Evolutionary conservation across 1,139 yeast genomes (phyloP), one percentile per base, ranked within the genome.

Genomic region (Geotrichum australiense): DNA sequence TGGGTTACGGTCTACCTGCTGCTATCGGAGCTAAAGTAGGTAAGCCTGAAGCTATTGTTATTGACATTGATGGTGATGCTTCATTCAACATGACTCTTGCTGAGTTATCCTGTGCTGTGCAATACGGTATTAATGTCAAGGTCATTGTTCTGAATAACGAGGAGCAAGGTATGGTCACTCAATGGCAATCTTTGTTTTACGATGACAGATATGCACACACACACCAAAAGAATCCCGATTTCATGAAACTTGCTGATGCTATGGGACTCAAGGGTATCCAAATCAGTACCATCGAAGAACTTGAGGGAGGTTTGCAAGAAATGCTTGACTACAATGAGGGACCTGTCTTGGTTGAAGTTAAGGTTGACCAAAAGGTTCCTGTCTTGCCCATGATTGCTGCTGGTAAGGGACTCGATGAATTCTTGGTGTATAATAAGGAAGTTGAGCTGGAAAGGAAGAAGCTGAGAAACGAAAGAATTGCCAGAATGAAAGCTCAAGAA

Each of bases 131-230:
- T 40, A 96, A 96, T 50, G 80, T 91, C 52, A 91, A 91, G 71
- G 74, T 85, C 47, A 74, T 89, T 64, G 80, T 91, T 45, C 73
- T 91, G 61, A 91, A 91, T 66, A 91, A 91, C 64, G 97, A 89
- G 69, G 98, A 91, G 69, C 98, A 91, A 71, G 98, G 98, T 62
- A 91, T 91, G 98, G 98, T 91, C 46, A 91, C 97, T 16, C 98
- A 91, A 68, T 91, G 98, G 98, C 98, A 91, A 70, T 83, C 96
- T 14, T 71, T 91, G 51, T 91, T 91, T 71, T 91, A 91, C 67
- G 95, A 91, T 64, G 91, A 91, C 66, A 80, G 98, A 68, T 91
- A 85, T 64, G 74, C 96, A 8, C 97, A 91, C 67, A 89, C 98
- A 16, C 97, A 91, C 69, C 98, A 91, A 68, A 64, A 76, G 52